Base-by-base conservation (phyloP, 1,284 basidiomycete genomes). In the Quambalaria eucalypti region DNA sequence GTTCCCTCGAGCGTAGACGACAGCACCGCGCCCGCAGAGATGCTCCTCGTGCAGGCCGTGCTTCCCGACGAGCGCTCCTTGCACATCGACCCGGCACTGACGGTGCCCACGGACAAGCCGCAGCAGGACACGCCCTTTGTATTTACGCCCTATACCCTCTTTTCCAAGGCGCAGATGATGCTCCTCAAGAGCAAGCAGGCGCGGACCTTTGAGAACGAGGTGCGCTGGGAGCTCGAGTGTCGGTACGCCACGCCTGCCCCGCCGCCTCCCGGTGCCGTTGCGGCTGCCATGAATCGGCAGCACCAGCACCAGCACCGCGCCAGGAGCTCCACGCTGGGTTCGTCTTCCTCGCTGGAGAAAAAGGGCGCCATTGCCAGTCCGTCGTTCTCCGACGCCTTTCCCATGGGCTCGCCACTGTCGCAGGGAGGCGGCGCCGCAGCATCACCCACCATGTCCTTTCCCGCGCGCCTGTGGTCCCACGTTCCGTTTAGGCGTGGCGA, bases 141-240 rank as follows among this genome's bases (percentile, higher is more conserved):
- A 50, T 80, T 79, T 69, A 78, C 78, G 2, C 80, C 80, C 1
- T 80, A 78, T 75, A 76, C 74, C 40, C 72, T 81, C 6, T 81
- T 80, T 64, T 70, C 76, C 63, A 78, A 78, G 59, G 74, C 77
- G 25, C 80, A 81, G 65, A 74, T 72, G 62, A 79, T 79, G 77
- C 69, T 79, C 30, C 65, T 79, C 21, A 70, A 76, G 14, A 76
- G 77, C 4, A 71, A 73, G 9, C 74, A 74, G 25, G 76, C 74
- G 38, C 67, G 76, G 39, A 77, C 77, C 26, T 79, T 76, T 62
- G 65, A 73, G 44, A 14, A 49, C 48, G 48, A 29, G 26, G 28
- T 49, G 48, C n/a, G 48, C 23, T 30, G 42, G 25, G 42, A 46
- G 42, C 12, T 26, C 21, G 25, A 46, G 36, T 21, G 42, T 4